phyloP scores from a whole-genome alignment of 2,329 filamentous ascomycete genomes.

The Talaromyces sp. region DNA sequence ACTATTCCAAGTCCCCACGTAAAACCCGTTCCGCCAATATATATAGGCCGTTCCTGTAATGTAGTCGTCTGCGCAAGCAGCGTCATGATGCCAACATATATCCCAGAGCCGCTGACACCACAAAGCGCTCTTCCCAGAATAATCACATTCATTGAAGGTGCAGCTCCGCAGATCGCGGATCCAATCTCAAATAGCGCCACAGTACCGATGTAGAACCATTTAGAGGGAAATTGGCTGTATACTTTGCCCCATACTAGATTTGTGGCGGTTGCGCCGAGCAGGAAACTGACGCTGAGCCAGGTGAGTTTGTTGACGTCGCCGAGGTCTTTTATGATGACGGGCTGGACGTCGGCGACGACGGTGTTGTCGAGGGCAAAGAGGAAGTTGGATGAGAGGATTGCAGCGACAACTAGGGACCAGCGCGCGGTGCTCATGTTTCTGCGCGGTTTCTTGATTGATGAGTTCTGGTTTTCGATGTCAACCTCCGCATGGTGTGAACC shows the following conservation, averaged over 20 bases:
- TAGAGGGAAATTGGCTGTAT: neutral
- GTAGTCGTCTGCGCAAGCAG: conserved; percentile 23
- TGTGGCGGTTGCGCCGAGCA: conserved; percentile 33
- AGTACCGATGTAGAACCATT: conserved; percentile 8
- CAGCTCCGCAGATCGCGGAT: conserved; percentile 43
- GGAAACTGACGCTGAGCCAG: conserved; percentile 42
- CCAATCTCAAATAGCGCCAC: conserved; percentile 31
- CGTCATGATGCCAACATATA: conserved; percentile 33
- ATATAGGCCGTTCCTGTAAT: conserved; percentile 27
- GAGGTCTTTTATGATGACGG: conserved; percentile 38
- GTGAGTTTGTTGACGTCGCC: conserved; percentile 36
- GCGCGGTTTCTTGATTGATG: neutral
- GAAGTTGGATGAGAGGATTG: conserved; percentile 1
- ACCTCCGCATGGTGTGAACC: neutral
- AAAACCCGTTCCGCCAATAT: conserved; percentile 33
- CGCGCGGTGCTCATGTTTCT: neutral
- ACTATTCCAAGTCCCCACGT: conserved; percentile 37
- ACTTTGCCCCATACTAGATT: conserved; percentile 2
- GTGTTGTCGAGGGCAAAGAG: conserved; percentile 41
- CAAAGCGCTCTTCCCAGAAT: conserved; percentile 42
- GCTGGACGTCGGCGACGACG: conserved; percentile 47
- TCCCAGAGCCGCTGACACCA: conserved; percentile 32
- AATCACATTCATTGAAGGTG: conserved; percentile 45
- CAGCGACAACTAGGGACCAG: neutral
- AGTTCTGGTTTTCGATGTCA: neutral